phyloP scores from a whole-genome alignment of 148 eudicot species.

The Vaccinium darrowii region DNA sequence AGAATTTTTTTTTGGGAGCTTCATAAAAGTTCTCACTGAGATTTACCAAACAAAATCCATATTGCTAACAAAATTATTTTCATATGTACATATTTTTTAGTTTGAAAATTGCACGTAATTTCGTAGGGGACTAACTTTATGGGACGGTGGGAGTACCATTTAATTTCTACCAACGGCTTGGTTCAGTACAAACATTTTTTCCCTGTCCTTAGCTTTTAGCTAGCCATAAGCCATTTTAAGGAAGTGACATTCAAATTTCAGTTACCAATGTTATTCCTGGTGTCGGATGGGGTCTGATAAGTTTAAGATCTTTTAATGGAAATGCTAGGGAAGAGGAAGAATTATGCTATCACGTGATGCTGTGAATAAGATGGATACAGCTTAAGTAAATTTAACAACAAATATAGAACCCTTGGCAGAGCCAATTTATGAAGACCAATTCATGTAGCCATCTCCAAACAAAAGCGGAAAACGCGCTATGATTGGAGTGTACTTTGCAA shows the following conservation, averaged over 20 bases:
- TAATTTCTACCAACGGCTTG: neutral
- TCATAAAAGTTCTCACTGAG: no score
- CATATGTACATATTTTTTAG: no score
- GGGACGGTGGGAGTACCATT: neutral
- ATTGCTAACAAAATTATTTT: no score
- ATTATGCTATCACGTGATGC: neutral
- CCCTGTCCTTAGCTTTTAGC: neutral
- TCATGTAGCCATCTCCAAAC: neutral
- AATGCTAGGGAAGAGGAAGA: neutral
- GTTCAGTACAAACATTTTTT: neutral
- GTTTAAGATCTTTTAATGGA: neutral
- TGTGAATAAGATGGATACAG: neutral
- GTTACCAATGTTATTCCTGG: neutral
- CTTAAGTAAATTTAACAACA: neutral
- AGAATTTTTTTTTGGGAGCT: no score
- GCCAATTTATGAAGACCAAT: neutral
- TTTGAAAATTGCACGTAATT: no score
- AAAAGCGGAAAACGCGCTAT: neutral
- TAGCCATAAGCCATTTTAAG: neutral
- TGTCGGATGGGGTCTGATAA: neutral
- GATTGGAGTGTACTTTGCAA: neutral
- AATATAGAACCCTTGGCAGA: neutral
- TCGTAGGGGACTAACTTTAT: no score
- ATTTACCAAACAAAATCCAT: no score
- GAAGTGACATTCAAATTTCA: neutral